Evolutionary conservation across 2,329 filamentous ascomycete species (phyloP), one percentile per base, ranked within the genome.

Genomic region (Thelonectria rubi): DNA sequence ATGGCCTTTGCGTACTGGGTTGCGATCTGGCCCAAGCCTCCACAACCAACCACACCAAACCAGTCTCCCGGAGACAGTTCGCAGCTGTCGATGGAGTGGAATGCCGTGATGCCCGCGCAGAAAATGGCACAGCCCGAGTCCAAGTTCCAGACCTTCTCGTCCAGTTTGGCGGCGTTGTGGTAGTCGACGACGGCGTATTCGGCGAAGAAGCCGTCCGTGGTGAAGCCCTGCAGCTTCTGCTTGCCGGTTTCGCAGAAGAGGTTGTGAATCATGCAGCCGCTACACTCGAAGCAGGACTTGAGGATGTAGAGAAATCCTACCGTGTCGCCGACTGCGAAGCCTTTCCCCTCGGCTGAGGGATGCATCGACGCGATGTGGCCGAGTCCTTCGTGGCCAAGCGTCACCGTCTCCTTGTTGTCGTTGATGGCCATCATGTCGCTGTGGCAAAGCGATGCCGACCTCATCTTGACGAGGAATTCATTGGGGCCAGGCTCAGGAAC

Each of bases 21-120:
- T 4, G 79, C 80, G 55, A 81, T 76, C 65, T 82, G 80, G 8
- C 80, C 80, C 15, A 82, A 72, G 11, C 80, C 80, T 17, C 80
- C 80, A 58, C 75, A 77, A 10, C 79, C 79, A 42, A 81, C 73
- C 24, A 82, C 75, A n/a, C 67, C 81, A 30, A 83, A 72, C 72
- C 75, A 78, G 62, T 79, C 70, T 7, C 76, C 77, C 0, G 73
- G 67, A 17, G 71, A 75, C 18, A 77, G 71, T 14, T 72, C 72
- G 50, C 74, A 77, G 58, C 75, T 74, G 55, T 78, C 75, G 24
- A 80, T 72, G 12, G 76, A 74, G 61, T 78, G 76, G 65, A 77
- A 80, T 3, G 77, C 76, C 1, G 82, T 84, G 51, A 84, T 78
- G 1, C 82, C 82, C 1, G 82, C 82, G 64, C 82, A 84, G 66